Evolutionary conservation across 805 yeast genomes (phyloP).

Genomic region (Naumovozyma dairenensis): DNA sequence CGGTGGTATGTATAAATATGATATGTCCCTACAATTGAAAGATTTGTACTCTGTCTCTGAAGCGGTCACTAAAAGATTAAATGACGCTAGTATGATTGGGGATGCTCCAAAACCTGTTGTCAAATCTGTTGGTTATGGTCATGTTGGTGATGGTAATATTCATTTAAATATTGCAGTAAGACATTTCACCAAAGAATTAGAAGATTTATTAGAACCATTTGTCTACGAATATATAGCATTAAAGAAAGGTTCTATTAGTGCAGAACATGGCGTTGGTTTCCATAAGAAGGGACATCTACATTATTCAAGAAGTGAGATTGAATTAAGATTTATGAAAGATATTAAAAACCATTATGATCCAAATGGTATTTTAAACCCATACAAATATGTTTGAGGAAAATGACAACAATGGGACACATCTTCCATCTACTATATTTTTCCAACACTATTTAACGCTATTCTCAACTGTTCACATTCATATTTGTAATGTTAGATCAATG

Average conservation of each 20-base stretch:
- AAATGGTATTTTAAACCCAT: slow-evolving; percentile 78
- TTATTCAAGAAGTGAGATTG: slow-evolving; percentile 62
- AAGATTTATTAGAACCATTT: slow-evolving; percentile 72
- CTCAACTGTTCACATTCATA: no score
- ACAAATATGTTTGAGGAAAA: slow-evolving; percentile 69
- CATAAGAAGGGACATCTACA: slow-evolving; percentile 80
- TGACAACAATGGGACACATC: no score
- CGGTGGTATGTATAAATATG: slow-evolving; percentile 92
- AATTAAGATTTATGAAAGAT: slow-evolving; percentile 59
- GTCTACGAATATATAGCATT: slow-evolving; percentile 73
- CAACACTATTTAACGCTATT: no score
- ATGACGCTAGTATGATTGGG: slow-evolving; percentile 46
- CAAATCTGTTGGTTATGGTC: slow-evolving; percentile 88
- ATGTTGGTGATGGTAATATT: slow-evolving; percentile 86
- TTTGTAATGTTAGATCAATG: no score
- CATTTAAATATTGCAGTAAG: slow-evolving; percentile 84
- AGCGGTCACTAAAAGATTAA: slow-evolving; percentile 49
- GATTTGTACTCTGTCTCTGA: slow-evolving; percentile 68
- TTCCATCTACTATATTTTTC: no score
- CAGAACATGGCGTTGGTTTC: slow-evolving; percentile 91
- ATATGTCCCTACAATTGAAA: slow-evolving; percentile 72
- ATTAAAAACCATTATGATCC: slow-evolving; percentile 74
- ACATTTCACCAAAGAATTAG: slow-evolving; percentile 63
- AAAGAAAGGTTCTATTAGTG: slow-evolving; percentile 73
- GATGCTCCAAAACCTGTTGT: slow-evolving; percentile 66